Evolutionary conservation across 1,284 basidiomycete genomes (phyloP).

Genomic region (Tilletia caries): DNA sequence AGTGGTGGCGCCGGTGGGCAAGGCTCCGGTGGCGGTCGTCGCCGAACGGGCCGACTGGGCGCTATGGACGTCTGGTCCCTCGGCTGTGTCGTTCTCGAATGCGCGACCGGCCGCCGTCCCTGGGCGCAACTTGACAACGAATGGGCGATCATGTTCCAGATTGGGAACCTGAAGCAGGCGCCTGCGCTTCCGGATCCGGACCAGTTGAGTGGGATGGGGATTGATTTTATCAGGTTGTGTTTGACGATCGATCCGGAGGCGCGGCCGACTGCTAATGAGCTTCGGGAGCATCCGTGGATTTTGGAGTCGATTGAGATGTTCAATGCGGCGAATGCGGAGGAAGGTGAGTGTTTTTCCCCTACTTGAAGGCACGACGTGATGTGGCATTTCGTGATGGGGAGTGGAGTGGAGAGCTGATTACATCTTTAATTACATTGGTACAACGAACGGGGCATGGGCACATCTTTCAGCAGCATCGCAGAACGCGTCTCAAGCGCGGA

Average conservation of each 20-base stretch:
- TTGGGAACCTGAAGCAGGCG: slow-evolving; percentile 93
- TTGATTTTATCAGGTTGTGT: slow-evolving; percentile 90
- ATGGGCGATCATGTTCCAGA: slow-evolving; percentile 99
- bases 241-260: slow-evolving; percentile 80
- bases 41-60: slow-evolving; percentile 49
- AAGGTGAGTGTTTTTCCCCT: slow-evolving; percentile 20
- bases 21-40: not conserved
- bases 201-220: slow-evolving; percentile 83
- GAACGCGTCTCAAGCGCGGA: not conserved
- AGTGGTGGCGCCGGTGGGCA: not conserved
- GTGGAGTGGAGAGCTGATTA: not conserved
- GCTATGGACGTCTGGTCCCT: slow-evolving; percentile 98
- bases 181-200: slow-evolving; percentile 88
- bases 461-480: slow-evolving; percentile 1
- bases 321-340: slow-evolving; percentile 40
- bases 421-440: too few species aligned
- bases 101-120: slow-evolving; percentile 90
- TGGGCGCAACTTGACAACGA: slow-evolving; percentile 99
- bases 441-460: too few species aligned
- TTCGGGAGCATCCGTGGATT: slow-evolving; percentile 89
- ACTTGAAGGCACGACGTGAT: too few species aligned
- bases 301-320: slow-evolving; percentile 47
- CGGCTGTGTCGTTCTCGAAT: slow-evolving; percentile 94
- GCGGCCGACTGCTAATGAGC: slow-evolving; percentile 78
- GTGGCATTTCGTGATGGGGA: too few species aligned